phyloP scores from a whole-genome alignment of 192 early-diverging fungal genomes.

The Backusella luteola region DNA sequence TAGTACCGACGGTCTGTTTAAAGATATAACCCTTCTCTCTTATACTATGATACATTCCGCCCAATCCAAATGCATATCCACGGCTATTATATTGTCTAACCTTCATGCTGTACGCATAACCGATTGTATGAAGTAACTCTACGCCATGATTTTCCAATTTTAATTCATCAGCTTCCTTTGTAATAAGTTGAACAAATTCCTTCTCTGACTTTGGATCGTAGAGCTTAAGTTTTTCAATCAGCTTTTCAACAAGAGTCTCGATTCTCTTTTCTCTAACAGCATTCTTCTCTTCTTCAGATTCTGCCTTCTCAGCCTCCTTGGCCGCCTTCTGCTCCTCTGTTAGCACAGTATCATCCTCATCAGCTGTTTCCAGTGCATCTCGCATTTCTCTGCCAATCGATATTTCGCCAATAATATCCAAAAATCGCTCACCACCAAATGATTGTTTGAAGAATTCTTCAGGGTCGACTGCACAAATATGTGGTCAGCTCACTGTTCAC shows the following conservation, averaged over 20 bases:
- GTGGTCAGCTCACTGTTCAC: background rate
- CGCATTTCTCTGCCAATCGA: constrained; percentile 93
- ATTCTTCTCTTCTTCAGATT: constrained; percentile 60
- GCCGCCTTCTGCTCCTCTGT: constrained; percentile 56
- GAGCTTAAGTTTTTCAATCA: constrained; percentile 74
- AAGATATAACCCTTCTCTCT: constrained; percentile 92
- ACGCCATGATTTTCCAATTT: constrained; percentile 91
- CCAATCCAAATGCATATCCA: constrained; percentile 70
- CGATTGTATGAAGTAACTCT: constrained; percentile 91
- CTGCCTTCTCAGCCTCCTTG: constrained; percentile 55
- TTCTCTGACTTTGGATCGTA: constrained; percentile 63
- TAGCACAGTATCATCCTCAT: constrained; percentile 47
- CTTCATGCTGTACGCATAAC: constrained; percentile 88
- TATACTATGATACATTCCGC: constrained; percentile 66
- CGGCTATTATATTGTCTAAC: constrained; percentile 79
- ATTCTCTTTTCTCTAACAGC: constrained; percentile 61
- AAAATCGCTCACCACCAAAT: constrained; percentile 97
- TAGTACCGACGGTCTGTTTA: constrained; percentile 85
- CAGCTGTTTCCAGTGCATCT: constrained; percentile 67
- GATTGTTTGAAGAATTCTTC: constrained; percentile 93
- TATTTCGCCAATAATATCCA: constrained; percentile 97
- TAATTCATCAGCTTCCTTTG: constrained; percentile 82
- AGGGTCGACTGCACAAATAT: constrained; percentile 70
- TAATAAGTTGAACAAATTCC: constrained; percentile 67
- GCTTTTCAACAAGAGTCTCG: constrained; percentile 65